Evolutionary conservation across 2,329 filamentous ascomycete species (phyloP).

Genomic region (Reticulascus tulasneorum): DNA sequence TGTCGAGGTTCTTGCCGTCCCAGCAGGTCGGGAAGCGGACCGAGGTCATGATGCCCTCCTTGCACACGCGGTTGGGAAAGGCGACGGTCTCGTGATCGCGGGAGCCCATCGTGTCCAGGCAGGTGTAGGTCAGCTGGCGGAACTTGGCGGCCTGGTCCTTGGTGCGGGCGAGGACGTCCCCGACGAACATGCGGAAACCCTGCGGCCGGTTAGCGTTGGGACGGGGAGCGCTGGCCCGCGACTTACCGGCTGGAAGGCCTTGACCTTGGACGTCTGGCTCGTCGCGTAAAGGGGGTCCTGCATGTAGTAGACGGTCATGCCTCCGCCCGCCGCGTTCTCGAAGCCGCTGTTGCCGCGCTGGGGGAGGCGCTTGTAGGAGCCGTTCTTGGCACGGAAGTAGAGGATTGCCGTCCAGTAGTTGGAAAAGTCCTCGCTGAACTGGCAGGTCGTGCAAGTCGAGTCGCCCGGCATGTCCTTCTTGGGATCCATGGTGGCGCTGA

Average conservation of each 20-base stretch:
- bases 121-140: no score
- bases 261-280: conserved; percentile 26
- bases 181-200: conserved; percentile 63
- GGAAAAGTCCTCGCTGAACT: conserved; percentile 55
- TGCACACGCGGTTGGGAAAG: conserved; percentile 55
- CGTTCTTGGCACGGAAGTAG: conserved; percentile 45
- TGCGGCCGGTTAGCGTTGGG: no score
- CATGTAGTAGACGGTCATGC: conserved; percentile 46
- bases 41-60: conserved; percentile 55
- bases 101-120: conserved; percentile 45
- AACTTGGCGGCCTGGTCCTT: conserved; percentile 47
- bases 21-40: conserved; percentile 43
- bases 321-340: no score
- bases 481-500: conserved; percentile 50
- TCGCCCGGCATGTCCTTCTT: conserved; percentile 41
- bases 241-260: conserved; percentile 32
- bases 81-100: conserved; percentile 39
- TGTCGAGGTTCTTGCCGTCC: conserved; percentile 12
- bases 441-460: conserved; percentile 61
- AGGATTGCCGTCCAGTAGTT: conserved; percentile 67
- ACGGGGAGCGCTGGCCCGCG: conserved; percentile 54
- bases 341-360: no score
- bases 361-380: conserved; percentile 42
- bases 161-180: conserved; percentile 39
- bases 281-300: background rate